These are phyloP conservation scores for Hyaloperonospora brassicae DNA, from an alignment of 352 stramenopile genomes.

Conservation along the genomic window DNA sequence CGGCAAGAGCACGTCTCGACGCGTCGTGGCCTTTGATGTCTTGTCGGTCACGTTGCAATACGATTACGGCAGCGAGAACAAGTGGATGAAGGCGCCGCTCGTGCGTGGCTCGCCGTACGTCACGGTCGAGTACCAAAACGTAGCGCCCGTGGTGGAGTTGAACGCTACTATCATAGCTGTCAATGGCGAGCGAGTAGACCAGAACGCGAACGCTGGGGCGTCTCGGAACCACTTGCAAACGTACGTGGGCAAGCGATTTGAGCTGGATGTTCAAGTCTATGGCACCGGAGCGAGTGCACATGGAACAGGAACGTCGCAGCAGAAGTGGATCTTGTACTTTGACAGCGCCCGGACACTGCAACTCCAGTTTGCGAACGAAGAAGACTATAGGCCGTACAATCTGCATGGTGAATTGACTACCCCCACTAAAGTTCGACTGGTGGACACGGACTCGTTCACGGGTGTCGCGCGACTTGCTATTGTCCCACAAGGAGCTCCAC, in stretches of 20 bases:
- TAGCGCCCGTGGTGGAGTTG: constrained; percentile 64
- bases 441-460: constrained; percentile 59
- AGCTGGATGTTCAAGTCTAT: constrained; percentile 63
- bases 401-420: constrained; percentile 53
- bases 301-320: constrained; percentile 17
- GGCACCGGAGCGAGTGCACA: constrained; percentile 27
- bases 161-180: constrained; percentile 52
- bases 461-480: constrained; percentile 51
- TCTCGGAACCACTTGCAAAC: constrained; percentile 27
- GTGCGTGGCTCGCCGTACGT: constrained; percentile 71
- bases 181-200: constrained; percentile 40
- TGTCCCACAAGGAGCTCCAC: constrained; percentile 31
- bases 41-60: constrained; percentile 66
- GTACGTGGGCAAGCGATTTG: constrained; percentile 55
- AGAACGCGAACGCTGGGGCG: constrained; percentile 14
- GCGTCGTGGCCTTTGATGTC: constrained; percentile 59
- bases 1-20: constrained; percentile 54
- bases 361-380: constrained; percentile 58
- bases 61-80: constrained; percentile 28
- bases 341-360: constrained; percentile 49
- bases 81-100: constrained; percentile 49
- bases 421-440: constrained; percentile 61
- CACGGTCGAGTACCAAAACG: constrained; percentile 65
- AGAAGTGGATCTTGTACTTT: constrained; percentile 78
- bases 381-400: constrained; percentile 62